Conservation (phyloP, 139 green algal genomes). For the Diplosphaera chodatii region DNA sequence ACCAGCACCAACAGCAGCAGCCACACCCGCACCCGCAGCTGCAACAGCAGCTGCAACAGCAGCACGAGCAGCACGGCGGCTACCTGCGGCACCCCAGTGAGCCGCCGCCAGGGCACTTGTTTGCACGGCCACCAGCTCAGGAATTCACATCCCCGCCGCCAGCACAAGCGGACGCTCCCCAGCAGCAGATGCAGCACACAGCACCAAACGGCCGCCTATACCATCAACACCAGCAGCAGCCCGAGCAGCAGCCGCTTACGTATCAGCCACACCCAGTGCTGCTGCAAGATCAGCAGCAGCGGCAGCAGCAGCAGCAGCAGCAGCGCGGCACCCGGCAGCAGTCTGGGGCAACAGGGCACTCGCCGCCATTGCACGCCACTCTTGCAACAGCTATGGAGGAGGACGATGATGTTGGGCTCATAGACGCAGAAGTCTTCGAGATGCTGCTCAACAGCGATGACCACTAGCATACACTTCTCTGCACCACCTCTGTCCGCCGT, state of each 20-base stretch:
- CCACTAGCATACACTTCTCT: not conserved
- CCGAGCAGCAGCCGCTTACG: not conserved
- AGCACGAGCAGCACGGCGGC: not conserved
- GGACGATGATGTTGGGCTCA: slow-evolving; percentile 19
- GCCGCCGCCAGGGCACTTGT: not conserved
- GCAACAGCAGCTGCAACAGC: too few relatives aligned
- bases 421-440: slow-evolving; percentile 18
- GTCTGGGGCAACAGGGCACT: too few relatives aligned
- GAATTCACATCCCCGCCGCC: not conserved
- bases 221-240: too few relatives aligned
- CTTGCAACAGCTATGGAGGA: not conserved
- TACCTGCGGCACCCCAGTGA: not conserved
- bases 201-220: too few relatives aligned
- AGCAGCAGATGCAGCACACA: too few relatives aligned
- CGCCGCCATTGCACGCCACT: too few relatives aligned
- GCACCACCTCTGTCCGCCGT: too few relatives aligned
- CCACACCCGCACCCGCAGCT: not conserved
- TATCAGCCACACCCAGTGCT: not conserved
- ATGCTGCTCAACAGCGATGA: slow-evolving; percentile 13
- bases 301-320: not conserved
- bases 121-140: not conserved
- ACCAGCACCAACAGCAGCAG: not conserved
- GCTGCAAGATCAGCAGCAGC: not conserved
- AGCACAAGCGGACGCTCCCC: not conserved
- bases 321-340: not conserved